Percentiles rank a stretch among this genome's conserved stretches.
These are phyloP conservation scores for Nadsonia fulvescens DNA, from an alignment of 805 yeast genomes.

Conservation along the genomic window DNA sequence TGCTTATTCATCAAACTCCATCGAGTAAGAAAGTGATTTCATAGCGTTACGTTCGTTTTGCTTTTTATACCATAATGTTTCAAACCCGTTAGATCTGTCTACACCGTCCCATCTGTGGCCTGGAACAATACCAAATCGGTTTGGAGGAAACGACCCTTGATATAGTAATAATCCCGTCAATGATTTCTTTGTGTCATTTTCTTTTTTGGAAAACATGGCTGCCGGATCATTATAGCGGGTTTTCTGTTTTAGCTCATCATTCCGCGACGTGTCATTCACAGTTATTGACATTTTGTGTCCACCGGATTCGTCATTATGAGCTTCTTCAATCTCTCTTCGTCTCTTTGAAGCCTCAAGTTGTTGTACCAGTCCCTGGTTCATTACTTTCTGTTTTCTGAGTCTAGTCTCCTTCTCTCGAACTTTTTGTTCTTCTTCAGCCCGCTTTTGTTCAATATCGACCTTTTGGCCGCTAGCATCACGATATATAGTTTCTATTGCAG, in stretches of 20 bases:
- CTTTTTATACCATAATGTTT: conserved; percentile 33
- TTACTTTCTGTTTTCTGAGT: conserved; percentile 8
- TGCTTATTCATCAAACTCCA: conserved; percentile 8
- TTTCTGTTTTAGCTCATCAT: conserved; percentile 18
- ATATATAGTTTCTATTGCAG: conserved; percentile 27
- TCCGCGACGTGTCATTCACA: conserved; percentile 24
- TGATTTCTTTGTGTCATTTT: conserved; percentile 7
- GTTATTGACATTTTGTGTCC: conserved; percentile 14
- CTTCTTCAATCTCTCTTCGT: conserved; percentile 18
- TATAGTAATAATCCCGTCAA: conserved; percentile 37
- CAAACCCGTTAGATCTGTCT: conserved; percentile 80
- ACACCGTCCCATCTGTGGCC: conserved; percentile 88
- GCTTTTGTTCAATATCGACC: conserved; percentile 21
- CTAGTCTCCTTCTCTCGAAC: conserved; percentile 7
- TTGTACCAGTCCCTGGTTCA: conserved; percentile 11
- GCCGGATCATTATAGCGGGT: conserved; percentile 50
- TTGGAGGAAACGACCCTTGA: conserved; percentile 36
- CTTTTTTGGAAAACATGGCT: conserved; percentile 22
- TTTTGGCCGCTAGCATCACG: conserved; percentile 47
- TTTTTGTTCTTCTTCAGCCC: conserved; percentile 14
- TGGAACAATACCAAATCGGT: conserved; percentile 60
- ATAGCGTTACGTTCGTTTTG: conserved; percentile 11
- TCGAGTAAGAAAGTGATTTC: conserved; percentile 8
- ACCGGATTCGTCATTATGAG: conserved; percentile 9
- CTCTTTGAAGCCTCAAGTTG: conserved; percentile 12